Evolutionary conservation across 108 stramenopile genomes (phyloP), one percentile per base, ranked within the genome.

Genomic region (Stephanodiscus triporus): DNA sequence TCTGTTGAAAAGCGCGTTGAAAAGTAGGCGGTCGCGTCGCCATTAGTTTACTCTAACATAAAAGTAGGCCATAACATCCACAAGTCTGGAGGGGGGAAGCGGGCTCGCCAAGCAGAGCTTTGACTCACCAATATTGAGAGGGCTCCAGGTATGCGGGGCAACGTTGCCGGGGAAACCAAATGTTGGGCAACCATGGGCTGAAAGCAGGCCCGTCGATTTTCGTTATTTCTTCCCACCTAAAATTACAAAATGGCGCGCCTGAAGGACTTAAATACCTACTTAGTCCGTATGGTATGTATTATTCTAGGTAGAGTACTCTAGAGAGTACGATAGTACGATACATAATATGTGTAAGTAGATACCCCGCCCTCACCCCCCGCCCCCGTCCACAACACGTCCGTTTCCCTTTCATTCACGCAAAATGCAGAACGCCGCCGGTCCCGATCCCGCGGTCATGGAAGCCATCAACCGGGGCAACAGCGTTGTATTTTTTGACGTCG

Each of bases 401-500:
- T 49, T 49, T 49, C 48, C 48, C 48, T 49, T 19, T 19, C 48
- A 49, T 19, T 53, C 48, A 49, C 48, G 48, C 60, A 71, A 36
- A 48, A 72, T 72, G 71, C 71, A 72, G 29, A 34, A 49, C 23
- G 58, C 70, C 49, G 63, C 42, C 30, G 90, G 89, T n/a, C 86
- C 94, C 32, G 94, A 95, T 75, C 92, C 94, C 29, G 78, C 76
- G 30, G 91, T 95, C 1, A 85, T 93, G 80, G 90, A 87, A 26
- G 94, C 94, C 29, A 89, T 91, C 54, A 83, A 88, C 49, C 57
- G 88, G 36, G 94, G 94, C 30, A 96, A 94, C 78, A 77, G 66
- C 7, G 92, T 92, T 1, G 95, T 94, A 10, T 96, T 96, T 72
- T 87, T 96, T 19, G 95, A 96, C 67, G 73, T 96, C 10, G 82